A percentile compares a stretch with the other conserved stretches of the same genome.
Evolutionary conservation across 805 yeast genomes (phyloP).

Genomic region (Naumovozyma dairenensis): DNA sequence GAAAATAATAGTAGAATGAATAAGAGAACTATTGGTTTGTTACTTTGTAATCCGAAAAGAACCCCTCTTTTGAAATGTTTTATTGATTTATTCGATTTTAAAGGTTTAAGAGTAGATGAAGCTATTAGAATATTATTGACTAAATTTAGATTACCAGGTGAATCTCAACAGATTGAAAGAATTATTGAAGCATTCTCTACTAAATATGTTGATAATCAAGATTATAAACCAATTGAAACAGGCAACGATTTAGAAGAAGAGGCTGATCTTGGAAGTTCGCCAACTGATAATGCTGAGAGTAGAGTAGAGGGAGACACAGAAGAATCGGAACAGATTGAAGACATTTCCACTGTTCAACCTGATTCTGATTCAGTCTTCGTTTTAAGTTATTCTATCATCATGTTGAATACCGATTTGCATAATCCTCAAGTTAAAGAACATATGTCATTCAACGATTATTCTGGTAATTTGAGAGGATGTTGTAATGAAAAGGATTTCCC

Average conservation of each 20-base stretch:
- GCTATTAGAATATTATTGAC: slow-evolving; percentile 76
- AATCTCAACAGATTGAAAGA: slow-evolving; percentile 92
- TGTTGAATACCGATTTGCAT: slow-evolving; percentile 90
- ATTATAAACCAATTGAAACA: slow-evolving; percentile 20
- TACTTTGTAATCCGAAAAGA: slow-evolving; percentile 67
- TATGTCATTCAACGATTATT: slow-evolving; percentile 80
- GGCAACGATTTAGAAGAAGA: too few relatives aligned
- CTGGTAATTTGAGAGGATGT: slow-evolving; percentile 70
- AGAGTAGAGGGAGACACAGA: slow-evolving; percentile 10
- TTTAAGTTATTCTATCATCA: slow-evolving; percentile 80
- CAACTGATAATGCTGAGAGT: slow-evolving; percentile 12
- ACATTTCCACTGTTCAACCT: slow-evolving; percentile 47
- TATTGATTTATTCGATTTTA: slow-evolving; percentile 63
- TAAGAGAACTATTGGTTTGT: slow-evolving; percentile 81
- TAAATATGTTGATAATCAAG: slow-evolving; percentile 61
- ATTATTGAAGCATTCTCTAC: slow-evolving; percentile 80
- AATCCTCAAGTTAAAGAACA: slow-evolving; percentile 87
- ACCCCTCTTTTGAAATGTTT: slow-evolving; percentile 50
- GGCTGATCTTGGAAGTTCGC: not conserved
- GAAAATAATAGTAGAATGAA: slow-evolving; percentile 74
- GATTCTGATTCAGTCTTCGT: slow-evolving; percentile 83
- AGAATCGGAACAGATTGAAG: slow-evolving; percentile 13
- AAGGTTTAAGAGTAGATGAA: slow-evolving; percentile 79
- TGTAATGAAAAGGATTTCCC: slow-evolving; percentile 73
- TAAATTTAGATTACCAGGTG: slow-evolving; percentile 90